Evolutionary conservation across 805 yeast genomes (phyloP).

Genomic region (Lipomyces yamanashiensis): DNA sequence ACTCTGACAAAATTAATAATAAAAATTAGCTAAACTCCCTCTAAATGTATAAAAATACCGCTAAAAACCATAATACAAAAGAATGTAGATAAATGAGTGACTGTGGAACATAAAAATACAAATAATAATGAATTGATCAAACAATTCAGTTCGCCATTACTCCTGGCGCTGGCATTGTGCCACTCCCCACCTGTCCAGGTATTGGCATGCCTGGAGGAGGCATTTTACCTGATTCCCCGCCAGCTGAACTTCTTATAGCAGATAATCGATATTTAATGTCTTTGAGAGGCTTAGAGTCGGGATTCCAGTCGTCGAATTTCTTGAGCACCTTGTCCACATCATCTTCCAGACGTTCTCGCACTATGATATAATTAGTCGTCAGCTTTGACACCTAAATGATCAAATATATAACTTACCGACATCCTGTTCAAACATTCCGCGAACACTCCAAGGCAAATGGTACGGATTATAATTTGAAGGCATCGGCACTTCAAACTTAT

Average conservation of each 20-base stretch:
- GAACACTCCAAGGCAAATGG: conserved; percentile 88
- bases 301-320: conserved; percentile 85
- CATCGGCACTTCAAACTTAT: conserved; percentile 58
- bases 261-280: conserved; percentile 79
- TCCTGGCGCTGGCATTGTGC: conserved; percentile 1
- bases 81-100: background rate
- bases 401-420: conserved; percentile 44
- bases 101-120: background rate
- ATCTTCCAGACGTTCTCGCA: conserved; percentile 46
- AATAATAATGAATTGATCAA: background rate
- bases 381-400: conserved; percentile 36
- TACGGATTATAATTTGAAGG: conserved; percentile 75
- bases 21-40: background rate
- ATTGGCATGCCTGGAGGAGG: conserved; percentile 11
- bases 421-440: conserved; percentile 77
- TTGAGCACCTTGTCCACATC: conserved; percentile 65
- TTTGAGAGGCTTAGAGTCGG: conserved; percentile 77
- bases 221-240: background rate
- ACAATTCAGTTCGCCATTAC: conserved; percentile 4
- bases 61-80: background rate
- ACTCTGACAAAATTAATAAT: background rate
- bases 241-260: conserved; percentile 21
- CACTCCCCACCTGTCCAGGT: conserved; percentile 11
- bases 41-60: background rate
- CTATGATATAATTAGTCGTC: conserved; percentile 36